Evolutionary conservation across 768 basidiomycete species (phyloP).

Genomic region (Leccinum pellstonianum): DNA sequence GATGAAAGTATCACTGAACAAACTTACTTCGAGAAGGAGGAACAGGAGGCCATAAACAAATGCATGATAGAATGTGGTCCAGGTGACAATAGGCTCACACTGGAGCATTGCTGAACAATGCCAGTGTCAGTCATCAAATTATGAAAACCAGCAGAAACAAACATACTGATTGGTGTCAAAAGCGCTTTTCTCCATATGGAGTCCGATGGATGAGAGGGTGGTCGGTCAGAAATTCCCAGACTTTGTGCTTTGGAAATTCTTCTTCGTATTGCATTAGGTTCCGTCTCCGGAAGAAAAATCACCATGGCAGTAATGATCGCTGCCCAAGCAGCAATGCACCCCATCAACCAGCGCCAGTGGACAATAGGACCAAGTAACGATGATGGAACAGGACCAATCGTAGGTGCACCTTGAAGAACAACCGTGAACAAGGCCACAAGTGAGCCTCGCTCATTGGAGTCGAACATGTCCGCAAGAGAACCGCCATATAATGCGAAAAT

Average conservation of each 20-base stretch:
- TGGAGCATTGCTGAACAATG: constrained; percentile 17
- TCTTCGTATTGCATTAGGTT: constrained; percentile 17
- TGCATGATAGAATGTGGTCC: constrained; percentile 26
- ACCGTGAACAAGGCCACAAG: constrained; percentile 26
- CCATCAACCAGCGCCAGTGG: constrained; percentile 26
- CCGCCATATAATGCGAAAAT: constrained; percentile 26
- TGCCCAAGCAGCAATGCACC: constrained; percentile 19
- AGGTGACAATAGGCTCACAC: constrained; percentile 24
- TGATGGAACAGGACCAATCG: constrained; percentile 28
- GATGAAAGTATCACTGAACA: background rate
- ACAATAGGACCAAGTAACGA: constrained; percentile 21
- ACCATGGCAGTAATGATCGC: constrained; percentile 16
- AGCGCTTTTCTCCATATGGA: constrained; percentile 16
- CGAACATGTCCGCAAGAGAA: constrained; percentile 26
- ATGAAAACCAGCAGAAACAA: background rate
- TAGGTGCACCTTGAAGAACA: constrained; percentile 27
- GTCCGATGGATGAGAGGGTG: background rate
- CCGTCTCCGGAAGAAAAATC: constrained; percentile 24
- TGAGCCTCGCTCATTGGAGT: constrained; percentile 22
- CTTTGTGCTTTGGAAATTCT: constrained; percentile 10
- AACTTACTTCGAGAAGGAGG: constrained; percentile 24
- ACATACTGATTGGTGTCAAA: constrained; percentile 19
- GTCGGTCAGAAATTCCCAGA: background rate
- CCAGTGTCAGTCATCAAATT: background rate
- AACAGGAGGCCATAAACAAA: constrained; percentile 28